phyloP scores from a whole-genome alignment of 768 basidiomycete genomes.

The Leucosporidium creatinivorum region DNA sequence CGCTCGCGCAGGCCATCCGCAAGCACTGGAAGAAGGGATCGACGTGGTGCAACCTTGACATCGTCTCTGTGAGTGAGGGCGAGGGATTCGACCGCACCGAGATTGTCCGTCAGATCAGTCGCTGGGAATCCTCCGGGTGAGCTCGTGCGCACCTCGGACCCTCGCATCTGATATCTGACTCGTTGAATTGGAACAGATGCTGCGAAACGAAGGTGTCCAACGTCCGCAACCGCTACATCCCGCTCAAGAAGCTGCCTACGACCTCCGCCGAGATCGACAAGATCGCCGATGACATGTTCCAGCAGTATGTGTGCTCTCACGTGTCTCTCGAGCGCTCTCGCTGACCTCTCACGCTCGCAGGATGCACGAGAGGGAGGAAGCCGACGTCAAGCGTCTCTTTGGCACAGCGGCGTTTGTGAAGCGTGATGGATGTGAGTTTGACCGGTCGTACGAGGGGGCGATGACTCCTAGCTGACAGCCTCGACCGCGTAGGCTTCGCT shows the following conservation, averaged over 20 bases:
- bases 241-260: slow-evolving; percentile 44
- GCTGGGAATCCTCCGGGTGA: slow-evolving; percentile 43
- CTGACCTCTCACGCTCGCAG: too few relatives aligned
- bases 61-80: slow-evolving; percentile 39
- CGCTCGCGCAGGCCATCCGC: slow-evolving; percentile 42
- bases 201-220: slow-evolving; percentile 43
- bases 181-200: slow-evolving; percentile 40
- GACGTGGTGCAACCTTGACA: slow-evolving; percentile 41
- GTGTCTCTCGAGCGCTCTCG: too few relatives aligned
- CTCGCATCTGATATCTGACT: too few relatives aligned
- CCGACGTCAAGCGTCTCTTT: slow-evolving; percentile 45
- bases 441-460: too few relatives aligned
- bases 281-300: slow-evolving; percentile 42
- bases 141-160: too few relatives aligned
- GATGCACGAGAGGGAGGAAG: slow-evolving; percentile 47
- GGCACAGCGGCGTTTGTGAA: slow-evolving; percentile 46
- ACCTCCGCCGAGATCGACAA: slow-evolving; percentile 40
- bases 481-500: slow-evolving; percentile 43
- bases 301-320: slow-evolving; percentile 14
- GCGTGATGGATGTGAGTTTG: slow-evolving; percentile 43
- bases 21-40: slow-evolving; percentile 40
- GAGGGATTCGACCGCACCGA: slow-evolving; percentile 40
- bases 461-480: neutral
- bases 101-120: slow-evolving; percentile 43
- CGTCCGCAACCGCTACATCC: slow-evolving; percentile 44